Base-by-base conservation (phyloP, 1,139 yeast genomes). In the Yamadazyma aaseri region DNA sequence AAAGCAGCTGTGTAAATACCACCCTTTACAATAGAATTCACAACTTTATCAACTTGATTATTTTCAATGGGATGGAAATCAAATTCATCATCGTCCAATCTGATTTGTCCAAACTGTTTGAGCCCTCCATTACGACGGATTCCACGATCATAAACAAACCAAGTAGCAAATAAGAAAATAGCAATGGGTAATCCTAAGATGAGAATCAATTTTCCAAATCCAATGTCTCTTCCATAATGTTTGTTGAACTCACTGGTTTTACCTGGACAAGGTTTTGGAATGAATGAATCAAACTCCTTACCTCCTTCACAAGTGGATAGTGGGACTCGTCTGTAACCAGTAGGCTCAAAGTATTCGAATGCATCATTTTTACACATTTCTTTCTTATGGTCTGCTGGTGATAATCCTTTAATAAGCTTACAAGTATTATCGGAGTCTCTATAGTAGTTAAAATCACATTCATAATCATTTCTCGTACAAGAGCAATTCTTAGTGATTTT, bases 391-490 rank as follows among this genome's bases (percentile, higher is more conserved):
- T 84, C 87, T 6, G 75, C 70, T 7, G 96, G 86, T 6, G 72
- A 53, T 27, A 78, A 63, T 0, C 97, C 97, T 5, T 71, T 63
- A 10, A 87, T 84, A 31, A 90, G 71, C 53, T 82, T 81, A 63
- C 99, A 94, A 0, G 95, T 83, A 13, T 95, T 95, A 55, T 89
- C 97, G 2, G 29, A 17, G 23, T 79, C 81, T 42, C 83, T 75
- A 40, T 59, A 76, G 56, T 68, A 90, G 59, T 90, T 90, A 64
- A 79, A 86, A 55, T 92, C 98, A 72, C 99, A 92, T 60, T 92
- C 99, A 52, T 70, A 94, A 58, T 92, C 99, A 38, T 77, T 73
- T 57, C 96, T 76, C 0, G 94, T 74, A 63, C 99, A 92, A 2
- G 83, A 53, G 61, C 99, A 92, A 55, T 86, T 81, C 45, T 76